Evolutionary conservation across 2,329 filamentous ascomycete genomes (phyloP), one percentile per base, ranked within the genome.

Genomic region (Colletotrichum sp.): DNA sequence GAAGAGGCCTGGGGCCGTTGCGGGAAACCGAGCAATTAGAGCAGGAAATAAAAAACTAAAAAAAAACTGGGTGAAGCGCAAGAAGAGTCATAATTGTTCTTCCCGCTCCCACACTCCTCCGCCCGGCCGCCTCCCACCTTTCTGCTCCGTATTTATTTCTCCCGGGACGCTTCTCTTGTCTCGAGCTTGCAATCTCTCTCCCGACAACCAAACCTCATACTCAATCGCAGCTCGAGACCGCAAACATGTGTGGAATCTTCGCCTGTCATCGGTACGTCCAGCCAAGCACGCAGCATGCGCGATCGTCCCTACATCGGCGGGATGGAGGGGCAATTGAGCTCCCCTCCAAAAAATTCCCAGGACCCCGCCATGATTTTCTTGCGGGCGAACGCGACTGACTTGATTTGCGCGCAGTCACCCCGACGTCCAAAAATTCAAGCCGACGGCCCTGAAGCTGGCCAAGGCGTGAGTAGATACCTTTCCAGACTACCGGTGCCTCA

Each of bases 341-440:
- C 81, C 81, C 77, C 78, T 78, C 59, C 65, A 44, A 65, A 78
- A 78, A 74, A 79, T 36, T 30, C 25, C 67, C 55, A 80, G 78
- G 77, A 83, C 81, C 82, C 82, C 82, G 81, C 84, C 80, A 82
- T 80, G 72, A 69, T 72, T 68, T 78, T 61, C 25, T 44, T 68
- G 36, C 68, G 69, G 59, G 79, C 77, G 61, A 52, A 77, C 59
- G 74, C 74, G 69, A 75, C 78, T 81, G 78, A 78, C 78, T 57
- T 63, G n/a, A 27, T 64, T 22, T 76, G 69, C 69, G 75, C 79
- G 79, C 79, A 93, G 92, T 88, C 96, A 98, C 85, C 96, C 96
- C 79, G 95, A 98, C 91, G 95, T 98, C 82, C 93, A 95, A 84
- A 96, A 96, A 84, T 98, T 98, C 91, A 98, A 98, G 92, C 94